Base-by-base conservation (phyloP, 768 basidiomycete genomes). In the Rubroboletus pulcherrimus region DNA sequence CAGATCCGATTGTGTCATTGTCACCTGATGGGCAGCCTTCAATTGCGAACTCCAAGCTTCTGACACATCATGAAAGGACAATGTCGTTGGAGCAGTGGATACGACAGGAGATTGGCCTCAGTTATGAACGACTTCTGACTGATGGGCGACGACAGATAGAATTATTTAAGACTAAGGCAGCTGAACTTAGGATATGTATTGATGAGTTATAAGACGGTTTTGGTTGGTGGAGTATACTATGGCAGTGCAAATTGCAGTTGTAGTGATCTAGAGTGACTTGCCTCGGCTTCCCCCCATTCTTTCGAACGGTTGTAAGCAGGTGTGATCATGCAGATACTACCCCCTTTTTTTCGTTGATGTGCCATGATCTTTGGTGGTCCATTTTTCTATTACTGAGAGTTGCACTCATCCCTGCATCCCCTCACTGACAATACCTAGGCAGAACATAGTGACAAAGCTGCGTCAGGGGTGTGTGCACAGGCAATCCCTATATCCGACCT, bases 31-130 rank as follows among this genome's bases (percentile, higher is more conserved):
- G 53, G 30, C 49, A 56, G 7, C 55, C 65, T 31, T 50, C 41
- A 40, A 30, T 63, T 53, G 19, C 57, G 31, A 33, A 37, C 33
- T n/a, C 64, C n/a, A 59, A 63, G 43, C 30, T 17, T 57, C 70
- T 54, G 46, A 69, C 58, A 52, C 68, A 43, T 34, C 81, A 81
- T 19, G 88, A 93, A 66, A 75, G 85, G 56, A 72, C 77, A 19
- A 86, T 93, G 88, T 88, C 90, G 0, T 78, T 94, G 46, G 91
- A 93, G 64, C 83, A 93, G 64, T 89, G 89, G 82, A 84, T 93
- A 55, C 77, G 86, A 52, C 81, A 83, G 60, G 90, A 93, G 72
- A 87, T 91, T 68, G 78, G 78, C 59, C 70, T 81, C 44, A 80
- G 91, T 70, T 84, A 81, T 60, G 83, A 86, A 59, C 81, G 77